Evolutionary conservation across 768 basidiomycete genomes (phyloP).

Genomic region (Neoboletus magnificus): DNA sequence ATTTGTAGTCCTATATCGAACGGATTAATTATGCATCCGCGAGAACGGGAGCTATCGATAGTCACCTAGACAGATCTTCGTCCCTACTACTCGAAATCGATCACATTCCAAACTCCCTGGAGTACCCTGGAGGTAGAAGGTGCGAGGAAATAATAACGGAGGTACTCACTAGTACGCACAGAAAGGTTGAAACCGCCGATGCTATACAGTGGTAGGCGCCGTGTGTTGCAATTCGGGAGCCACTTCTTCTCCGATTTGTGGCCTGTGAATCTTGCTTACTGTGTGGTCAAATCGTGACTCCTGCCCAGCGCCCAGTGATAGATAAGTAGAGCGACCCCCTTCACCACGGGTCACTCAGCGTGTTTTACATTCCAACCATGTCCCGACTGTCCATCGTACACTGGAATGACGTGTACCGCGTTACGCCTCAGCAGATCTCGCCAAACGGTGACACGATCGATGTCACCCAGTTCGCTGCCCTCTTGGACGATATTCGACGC

Average conservation of each 20-base stretch:
- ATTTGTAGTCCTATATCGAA: too few relatives aligned
- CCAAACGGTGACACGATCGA: slow-evolving; percentile 65
- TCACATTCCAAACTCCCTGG: too few relatives aligned
- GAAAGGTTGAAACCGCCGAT: too few relatives aligned
- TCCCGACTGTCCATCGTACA: slow-evolving; percentile 50
- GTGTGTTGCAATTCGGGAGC: not conserved
- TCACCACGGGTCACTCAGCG: not conserved
- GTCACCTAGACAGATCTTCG: too few relatives aligned
- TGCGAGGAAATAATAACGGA: too few relatives aligned
- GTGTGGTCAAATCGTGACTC: not conserved
- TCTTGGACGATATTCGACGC: slow-evolving; percentile 60
- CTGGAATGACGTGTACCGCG: slow-evolving; percentile 84
- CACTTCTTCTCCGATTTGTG: too few relatives aligned
- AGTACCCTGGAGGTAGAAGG: too few relatives aligned
- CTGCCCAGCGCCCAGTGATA: not conserved
- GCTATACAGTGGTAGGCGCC: too few relatives aligned
- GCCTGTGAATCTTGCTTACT: not conserved
- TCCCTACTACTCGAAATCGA: too few relatives aligned
- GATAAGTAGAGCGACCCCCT: slow-evolving; percentile 1
- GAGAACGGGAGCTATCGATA: too few relatives aligned
- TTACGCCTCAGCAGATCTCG: slow-evolving; percentile 66
- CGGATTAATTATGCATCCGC: too few relatives aligned
- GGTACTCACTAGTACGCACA: too few relatives aligned
- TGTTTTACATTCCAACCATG: slow-evolving; percentile 27
- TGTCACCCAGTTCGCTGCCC: slow-evolving; percentile 80